Evolutionary conservation across 1,284 basidiomycete genomes (phyloP).

Genomic region (Tausonia pullulans): DNA sequence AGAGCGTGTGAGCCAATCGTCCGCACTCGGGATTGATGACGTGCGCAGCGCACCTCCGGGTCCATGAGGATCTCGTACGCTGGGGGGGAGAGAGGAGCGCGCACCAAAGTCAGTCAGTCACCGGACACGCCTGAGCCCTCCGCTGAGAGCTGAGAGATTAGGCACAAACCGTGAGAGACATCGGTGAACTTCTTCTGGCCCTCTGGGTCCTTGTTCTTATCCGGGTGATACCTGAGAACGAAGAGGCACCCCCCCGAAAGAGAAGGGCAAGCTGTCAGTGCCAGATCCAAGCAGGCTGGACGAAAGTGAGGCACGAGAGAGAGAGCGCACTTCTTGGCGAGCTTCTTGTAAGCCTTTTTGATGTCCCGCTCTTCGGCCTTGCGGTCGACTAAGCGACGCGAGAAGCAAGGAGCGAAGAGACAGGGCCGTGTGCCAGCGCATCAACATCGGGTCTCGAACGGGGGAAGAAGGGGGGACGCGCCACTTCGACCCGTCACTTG

Average conservation of each 20-base stretch:
- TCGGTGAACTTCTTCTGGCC: slow-evolving; percentile 80
- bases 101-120: slow-evolving; percentile 7
- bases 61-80: slow-evolving; percentile 92
- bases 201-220: slow-evolving; percentile 77
- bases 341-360: slow-evolving; percentile 72
- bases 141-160: neutral
- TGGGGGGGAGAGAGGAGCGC: slow-evolving; percentile 26
- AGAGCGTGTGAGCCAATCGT: neutral
- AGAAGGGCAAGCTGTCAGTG: too few relatives aligned
- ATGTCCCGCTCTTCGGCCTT: slow-evolving; percentile 78
- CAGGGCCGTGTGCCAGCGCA: neutral
- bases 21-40: too few relatives aligned
- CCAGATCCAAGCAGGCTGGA: too few relatives aligned
- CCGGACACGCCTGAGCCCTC: neutral
- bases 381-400: slow-evolving; percentile 47
- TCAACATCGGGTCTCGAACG: slow-evolving; percentile 17
- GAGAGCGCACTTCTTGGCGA: slow-evolving; percentile 52
- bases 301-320: too few relatives aligned
- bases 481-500: too few relatives aligned
- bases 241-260: too few relatives aligned
- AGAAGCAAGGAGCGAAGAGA: neutral
- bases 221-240: slow-evolving; percentile 55
- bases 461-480: slow-evolving; percentile 11
- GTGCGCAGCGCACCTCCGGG: slow-evolving; percentile 43
- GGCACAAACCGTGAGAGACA: slow-evolving; percentile 61